Conservation (phyloP, 805 yeast genomes). For the Saccharomycopsis fodiens region DNA sequence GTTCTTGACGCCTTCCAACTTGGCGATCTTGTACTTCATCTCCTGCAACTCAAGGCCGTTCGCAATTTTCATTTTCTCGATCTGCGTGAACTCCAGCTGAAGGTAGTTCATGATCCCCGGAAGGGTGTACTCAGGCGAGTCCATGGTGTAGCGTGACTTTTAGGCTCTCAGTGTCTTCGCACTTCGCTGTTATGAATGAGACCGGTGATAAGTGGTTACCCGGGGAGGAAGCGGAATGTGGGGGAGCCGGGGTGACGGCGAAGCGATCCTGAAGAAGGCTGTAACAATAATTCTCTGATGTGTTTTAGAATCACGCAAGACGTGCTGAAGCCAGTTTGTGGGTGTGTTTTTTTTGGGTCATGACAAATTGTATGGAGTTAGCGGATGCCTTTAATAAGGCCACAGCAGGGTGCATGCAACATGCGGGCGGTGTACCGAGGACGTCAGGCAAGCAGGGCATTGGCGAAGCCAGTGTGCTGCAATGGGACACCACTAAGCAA, state of each 20-base stretch:
- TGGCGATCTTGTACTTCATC: slow-evolving; percentile 44
- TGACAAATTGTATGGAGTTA: background rate
- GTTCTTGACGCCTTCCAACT: slow-evolving; percentile 46
- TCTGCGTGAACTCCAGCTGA: slow-evolving; percentile 54
- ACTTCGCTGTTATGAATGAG: too few species aligned
- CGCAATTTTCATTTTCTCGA: slow-evolving; percentile 50
- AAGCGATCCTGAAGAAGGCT: too few species aligned
- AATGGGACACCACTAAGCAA: too few species aligned
- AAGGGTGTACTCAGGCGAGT: slow-evolving; percentile 18
- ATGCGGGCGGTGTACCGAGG: too few species aligned
- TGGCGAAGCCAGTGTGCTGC: too few species aligned
- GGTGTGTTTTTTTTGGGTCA: background rate
- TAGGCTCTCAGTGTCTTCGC: background rate
- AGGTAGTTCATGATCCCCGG: slow-evolving; percentile 57
- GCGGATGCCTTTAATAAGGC: background rate
- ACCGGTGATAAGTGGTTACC: background rate
- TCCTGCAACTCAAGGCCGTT: slow-evolving; percentile 58
- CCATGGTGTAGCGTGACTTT: slow-evolving; percentile 16
- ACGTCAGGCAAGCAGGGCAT: too few species aligned
- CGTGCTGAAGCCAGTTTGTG: background rate
- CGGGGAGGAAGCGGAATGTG: background rate
- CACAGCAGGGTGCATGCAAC: too few species aligned
- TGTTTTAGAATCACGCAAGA: too few species aligned
- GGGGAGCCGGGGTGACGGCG: background rate
- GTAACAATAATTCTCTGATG: background rate